Percentiles rank a stretch among this genome's conserved stretches.
These are phyloP conservation scores for Physaria fendleri DNA, from an alignment of 345 rosid genomes.

Conservation along the genomic window DNA sequence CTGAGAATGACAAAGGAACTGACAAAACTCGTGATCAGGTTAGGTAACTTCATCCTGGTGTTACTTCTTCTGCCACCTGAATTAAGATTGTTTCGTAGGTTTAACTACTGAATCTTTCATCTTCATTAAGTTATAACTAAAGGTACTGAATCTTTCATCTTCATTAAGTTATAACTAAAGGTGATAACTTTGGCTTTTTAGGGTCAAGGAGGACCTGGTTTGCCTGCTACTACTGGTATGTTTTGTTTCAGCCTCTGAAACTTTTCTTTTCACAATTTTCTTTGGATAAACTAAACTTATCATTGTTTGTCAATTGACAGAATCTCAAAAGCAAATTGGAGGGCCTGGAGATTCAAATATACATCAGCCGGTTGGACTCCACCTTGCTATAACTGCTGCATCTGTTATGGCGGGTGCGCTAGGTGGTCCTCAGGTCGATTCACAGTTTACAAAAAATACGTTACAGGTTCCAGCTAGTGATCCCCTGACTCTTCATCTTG, in stretches of 20 bases:
- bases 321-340: constrained; percentile 55
- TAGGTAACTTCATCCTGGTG: constrained; percentile 28
- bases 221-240: constrained; percentile 38
- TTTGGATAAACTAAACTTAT: neutral
- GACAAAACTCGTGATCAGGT: constrained; percentile 50
- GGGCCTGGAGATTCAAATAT: constrained; percentile 48
- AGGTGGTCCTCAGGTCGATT: constrained; percentile 59
- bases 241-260: constrained; percentile 1
- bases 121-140: constrained; percentile 5
- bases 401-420: constrained; percentile 68
- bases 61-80: neutral
- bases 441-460: constrained; percentile 44
- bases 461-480: constrained; percentile 57
- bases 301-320: constrained; percentile 30
- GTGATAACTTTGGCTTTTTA: constrained; percentile 30
- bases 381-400: constrained; percentile 73
- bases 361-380: constrained; percentile 81
- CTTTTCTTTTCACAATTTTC: neutral
- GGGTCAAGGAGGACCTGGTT: constrained; percentile 93
- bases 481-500: constrained; percentile 84
- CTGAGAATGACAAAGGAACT: constrained; percentile 93
- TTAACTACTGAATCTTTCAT: neutral
- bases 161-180: constrained; percentile 10
- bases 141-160: constrained; percentile 2
- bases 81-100: neutral